Evolutionary conservation across 2,329 filamentous ascomycete species (phyloP).

Genomic region (Arthrobotrys sphaeroides): DNA sequence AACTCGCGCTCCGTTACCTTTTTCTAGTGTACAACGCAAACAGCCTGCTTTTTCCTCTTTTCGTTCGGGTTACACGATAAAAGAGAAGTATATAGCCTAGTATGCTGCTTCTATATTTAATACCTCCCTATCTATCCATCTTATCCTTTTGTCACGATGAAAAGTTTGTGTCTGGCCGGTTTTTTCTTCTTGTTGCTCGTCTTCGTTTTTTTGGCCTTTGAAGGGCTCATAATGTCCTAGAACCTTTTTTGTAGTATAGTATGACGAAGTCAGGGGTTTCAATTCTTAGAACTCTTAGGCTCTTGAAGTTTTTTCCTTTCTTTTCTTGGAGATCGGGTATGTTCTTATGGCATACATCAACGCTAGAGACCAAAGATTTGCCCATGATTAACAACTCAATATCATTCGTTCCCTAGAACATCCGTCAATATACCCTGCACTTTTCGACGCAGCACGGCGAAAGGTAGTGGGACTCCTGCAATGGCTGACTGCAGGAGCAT

Average conservation of each 20-base stretch:
- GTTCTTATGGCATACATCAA: too few species aligned
- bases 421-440: too few species aligned
- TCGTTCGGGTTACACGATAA: not conserved
- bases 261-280: conserved; percentile 15
- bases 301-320: too few species aligned
- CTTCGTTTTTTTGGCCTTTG: conserved; percentile 12
- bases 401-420: too few species aligned
- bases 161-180: conserved; percentile 41
- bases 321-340: too few species aligned
- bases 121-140: conserved; percentile 28
- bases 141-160: conserved; percentile 21
- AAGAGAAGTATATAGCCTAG: not conserved
- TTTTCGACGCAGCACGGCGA: too few species aligned
- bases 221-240: conserved; percentile 23
- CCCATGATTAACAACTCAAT: too few species aligned
- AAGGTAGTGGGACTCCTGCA: too few species aligned
- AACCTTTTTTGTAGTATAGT: conserved; percentile 16
- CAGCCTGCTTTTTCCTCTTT: not conserved
- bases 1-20: not conserved
- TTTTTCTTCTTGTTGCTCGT: not conserved
- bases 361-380: too few species aligned
- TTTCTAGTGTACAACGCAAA: conserved; percentile 35
- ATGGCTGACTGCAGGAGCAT: too few species aligned
- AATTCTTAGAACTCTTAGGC: not conserved
- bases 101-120: conserved; percentile 1